Evolutionary conservation across 495 filamentous ascomycete genomes (phyloP).

Genomic region (Chaetomium cochliodes): DNA sequence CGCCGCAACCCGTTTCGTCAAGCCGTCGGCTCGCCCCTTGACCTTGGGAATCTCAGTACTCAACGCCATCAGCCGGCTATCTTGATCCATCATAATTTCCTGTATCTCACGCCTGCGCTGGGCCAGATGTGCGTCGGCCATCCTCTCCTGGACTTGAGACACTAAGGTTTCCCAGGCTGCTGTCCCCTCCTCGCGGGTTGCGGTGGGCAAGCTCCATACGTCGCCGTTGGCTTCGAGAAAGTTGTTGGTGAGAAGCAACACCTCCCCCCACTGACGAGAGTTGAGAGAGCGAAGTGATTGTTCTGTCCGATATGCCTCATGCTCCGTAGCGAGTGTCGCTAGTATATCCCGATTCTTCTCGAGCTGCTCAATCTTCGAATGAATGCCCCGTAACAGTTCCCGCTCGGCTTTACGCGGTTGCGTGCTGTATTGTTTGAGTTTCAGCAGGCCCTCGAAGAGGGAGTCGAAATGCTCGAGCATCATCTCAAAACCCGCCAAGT

Average conservation of each 20-base stretch:
- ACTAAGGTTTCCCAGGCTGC: not conserved
- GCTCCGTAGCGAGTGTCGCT: not conserved
- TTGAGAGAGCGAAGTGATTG: not conserved
- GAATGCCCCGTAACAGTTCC: not conserved
- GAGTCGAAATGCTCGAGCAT: not conserved
- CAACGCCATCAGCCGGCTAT: not conserved
- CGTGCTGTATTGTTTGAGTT: not conserved
- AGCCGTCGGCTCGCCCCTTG: not conserved
- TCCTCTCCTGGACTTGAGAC: not conserved
- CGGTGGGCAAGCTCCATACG: not conserved
- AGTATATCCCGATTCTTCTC: not conserved
- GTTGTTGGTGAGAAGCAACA: not conserved
- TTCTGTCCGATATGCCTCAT: not conserved
- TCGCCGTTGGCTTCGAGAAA: not conserved
- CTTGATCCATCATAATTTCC: not conserved
- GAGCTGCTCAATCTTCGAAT: not conserved
- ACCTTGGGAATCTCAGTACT: not conserved
- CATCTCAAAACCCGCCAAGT: not conserved
- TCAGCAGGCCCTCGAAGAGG: constrained; percentile 2
- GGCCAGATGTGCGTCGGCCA: not conserved
- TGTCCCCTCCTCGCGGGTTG: not conserved
- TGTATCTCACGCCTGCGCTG: not conserved
- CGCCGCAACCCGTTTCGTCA: not conserved
- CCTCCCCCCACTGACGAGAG: not conserved
- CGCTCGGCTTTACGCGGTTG: not conserved